Evolutionary conservation across 2,329 filamentous ascomycete species (phyloP), one percentile per base, ranked within the genome.

Genomic region (Cladorrhinum sp.): DNA sequence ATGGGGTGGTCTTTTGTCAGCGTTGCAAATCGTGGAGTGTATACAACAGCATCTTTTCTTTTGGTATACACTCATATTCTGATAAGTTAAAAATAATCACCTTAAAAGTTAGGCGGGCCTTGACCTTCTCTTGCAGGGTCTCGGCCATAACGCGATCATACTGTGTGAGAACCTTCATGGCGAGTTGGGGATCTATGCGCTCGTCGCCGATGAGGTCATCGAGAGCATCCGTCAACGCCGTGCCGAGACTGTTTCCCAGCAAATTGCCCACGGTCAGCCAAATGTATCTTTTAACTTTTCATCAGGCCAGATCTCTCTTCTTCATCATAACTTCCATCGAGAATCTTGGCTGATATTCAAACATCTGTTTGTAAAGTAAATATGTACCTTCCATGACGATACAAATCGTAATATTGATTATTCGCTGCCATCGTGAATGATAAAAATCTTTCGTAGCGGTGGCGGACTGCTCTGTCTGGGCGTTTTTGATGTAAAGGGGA

Each of bases 81-180:
- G n/a, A n/a, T n/a, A n/a, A n/a, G n/a, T n/a, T n/a, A n/a, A n/a
- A 42, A 23, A 57, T 60, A 68, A 75, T 73, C 79, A 96, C 93
- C 90, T 99, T 99, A 82, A 99, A 99, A 2, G 88, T 91, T 74
- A 98, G 78, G 55, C 94, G 86, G 23, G 91, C 86, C 78, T 96
- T 96, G 69, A 99, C 95, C 73, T 91, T 95, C 59, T 96, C 93
- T 63, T 92, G 90, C 39, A 99, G 81, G 20, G 94, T 90, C 71
- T 97, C 92, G 16, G 95, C 91, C 59, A 99, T 92, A 50, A 91
- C 89, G 70, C 92, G 89, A 77, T 99, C 95, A 75, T 98, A 99
- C 78, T 96, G 96, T 68, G 88, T 87, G 64, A 99, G 85, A 66
- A 99, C 96, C 83, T 96, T 96, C 92, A 99, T 98, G 55, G 95